Conservation (phyloP, 441 rosid species). For the Croton laevigatus region DNA sequence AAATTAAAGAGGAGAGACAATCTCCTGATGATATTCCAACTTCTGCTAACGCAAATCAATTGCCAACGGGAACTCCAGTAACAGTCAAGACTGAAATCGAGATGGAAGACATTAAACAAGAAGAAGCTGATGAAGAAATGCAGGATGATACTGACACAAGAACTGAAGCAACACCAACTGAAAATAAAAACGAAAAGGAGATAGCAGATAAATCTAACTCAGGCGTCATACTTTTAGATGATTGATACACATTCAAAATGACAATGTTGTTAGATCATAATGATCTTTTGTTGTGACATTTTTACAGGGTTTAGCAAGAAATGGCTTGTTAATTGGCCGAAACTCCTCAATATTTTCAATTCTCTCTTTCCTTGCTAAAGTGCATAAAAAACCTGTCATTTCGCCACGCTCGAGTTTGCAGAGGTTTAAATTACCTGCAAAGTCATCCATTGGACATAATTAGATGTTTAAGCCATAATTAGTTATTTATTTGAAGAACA, state of each 20-base stretch:
- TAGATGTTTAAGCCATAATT: too few species aligned
- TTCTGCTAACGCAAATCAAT: slow-evolving; percentile 2
- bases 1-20: slow-evolving; percentile 1
- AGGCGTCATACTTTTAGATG: slow-evolving; percentile 37
- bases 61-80: slow-evolving; percentile 12
- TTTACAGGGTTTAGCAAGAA: slow-evolving; percentile 3
- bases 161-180: slow-evolving; percentile 17
- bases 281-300: not conserved
- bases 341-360: not conserved
- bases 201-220: slow-evolving; percentile 11
- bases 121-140: slow-evolving; percentile 19
- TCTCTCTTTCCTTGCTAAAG: not conserved
- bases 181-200: slow-evolving; percentile 17
- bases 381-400: not conserved
- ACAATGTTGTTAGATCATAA: slow-evolving; percentile 5
- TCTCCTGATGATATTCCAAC: slow-evolving; percentile 3
- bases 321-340: not conserved
- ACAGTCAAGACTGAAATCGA: slow-evolving; percentile 7
- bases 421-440: not conserved
- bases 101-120: slow-evolving; percentile 26
- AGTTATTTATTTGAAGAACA: too few species aligned
- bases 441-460: not conserved
- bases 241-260: slow-evolving; percentile 18
- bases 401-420: not conserved
- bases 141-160: slow-evolving; percentile 20